Percentiles rank a stretch among this genome's conserved stretches.
Evolutionary conservation across 306 rosid genomes (phyloP).

Genomic region (Datisca glomerata): DNA sequence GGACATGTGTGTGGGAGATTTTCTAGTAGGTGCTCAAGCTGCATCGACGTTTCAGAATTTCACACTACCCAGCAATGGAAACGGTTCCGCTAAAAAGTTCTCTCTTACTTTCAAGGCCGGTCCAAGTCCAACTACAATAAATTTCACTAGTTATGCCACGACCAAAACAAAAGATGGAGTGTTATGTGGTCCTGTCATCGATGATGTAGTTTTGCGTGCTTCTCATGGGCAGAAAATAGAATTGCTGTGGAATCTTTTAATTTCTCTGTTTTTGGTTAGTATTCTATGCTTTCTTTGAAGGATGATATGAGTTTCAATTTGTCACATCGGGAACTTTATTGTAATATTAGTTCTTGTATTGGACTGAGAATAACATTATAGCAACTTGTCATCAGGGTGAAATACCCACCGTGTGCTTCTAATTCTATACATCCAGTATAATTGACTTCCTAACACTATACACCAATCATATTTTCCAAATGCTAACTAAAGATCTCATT

Average conservation of each 20-base stretch:
- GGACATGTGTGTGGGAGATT: conserved; percentile 14
- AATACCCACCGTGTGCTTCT: too few relatives aligned
- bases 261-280: conserved; percentile 8
- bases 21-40: conserved; percentile 16
- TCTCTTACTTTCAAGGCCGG: conserved; percentile 16
- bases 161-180: conserved; percentile 21
- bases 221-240: conserved; percentile 11
- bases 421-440: too few relatives aligned
- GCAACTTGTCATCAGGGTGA: too few relatives aligned
- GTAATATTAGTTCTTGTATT: neutral
- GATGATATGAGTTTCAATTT: conserved; percentile 3
- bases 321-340: neutral
- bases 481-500: too few relatives aligned
- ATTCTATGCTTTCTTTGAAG: conserved; percentile 1
- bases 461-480: too few relatives aligned
- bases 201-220: conserved; percentile 17
- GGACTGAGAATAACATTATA: too few relatives aligned
- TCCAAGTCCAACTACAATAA: conserved; percentile 4
- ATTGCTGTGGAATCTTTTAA: conserved; percentile 9
- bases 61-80: conserved; percentile 19
- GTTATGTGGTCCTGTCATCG: conserved; percentile 26
- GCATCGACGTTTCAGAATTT: conserved; percentile 22
- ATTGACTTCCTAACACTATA: too few relatives aligned
- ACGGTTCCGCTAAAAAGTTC: conserved; percentile 20
- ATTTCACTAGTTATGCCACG: conserved; percentile 16